These are phyloP conservation scores for Blastocystis sp. DNA, from an alignment of 352 stramenopile genomes.

Conservation along the genomic window DNA sequence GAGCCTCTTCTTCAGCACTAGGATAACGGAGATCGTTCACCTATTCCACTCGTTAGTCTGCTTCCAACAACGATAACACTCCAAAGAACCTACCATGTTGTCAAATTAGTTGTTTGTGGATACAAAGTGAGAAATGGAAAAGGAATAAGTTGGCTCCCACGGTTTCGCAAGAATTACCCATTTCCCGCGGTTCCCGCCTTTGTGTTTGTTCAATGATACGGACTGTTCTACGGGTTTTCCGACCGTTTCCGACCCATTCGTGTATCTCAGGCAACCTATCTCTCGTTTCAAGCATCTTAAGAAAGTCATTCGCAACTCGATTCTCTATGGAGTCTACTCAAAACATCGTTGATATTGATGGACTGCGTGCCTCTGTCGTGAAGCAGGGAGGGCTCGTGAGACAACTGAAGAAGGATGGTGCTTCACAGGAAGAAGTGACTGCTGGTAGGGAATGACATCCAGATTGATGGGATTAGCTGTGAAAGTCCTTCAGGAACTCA, in stretches of 20 bases:
- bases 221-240: neutral
- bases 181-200: neutral
- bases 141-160: neutral
- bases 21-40: slow-evolving; percentile 89
- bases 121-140: neutral
- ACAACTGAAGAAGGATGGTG: slow-evolving; percentile 90
- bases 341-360: slow-evolving; percentile 79
- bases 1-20: slow-evolving; percentile 82
- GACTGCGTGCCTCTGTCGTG: slow-evolving; percentile 83
- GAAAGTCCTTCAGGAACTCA: slow-evolving; percentile 83
- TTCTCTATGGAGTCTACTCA: neutral
- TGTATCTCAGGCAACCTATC: neutral
- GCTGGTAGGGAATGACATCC: neutral
- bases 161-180: neutral
- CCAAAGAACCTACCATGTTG: neutral
- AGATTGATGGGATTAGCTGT: slow-evolving; percentile 70
- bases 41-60: slow-evolving; percentile 4
- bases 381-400: slow-evolving; percentile 86
- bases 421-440: slow-evolving; percentile 52
- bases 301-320: neutral
- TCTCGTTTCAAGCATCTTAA: neutral
- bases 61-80: neutral
- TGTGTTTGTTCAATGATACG: neutral
- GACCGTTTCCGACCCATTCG: neutral
- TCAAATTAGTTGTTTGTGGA: neutral